Base-by-base conservation (phyloP, 768 basidiomycete genomes). In the Gloeopeniophorella convolvens region DNA sequence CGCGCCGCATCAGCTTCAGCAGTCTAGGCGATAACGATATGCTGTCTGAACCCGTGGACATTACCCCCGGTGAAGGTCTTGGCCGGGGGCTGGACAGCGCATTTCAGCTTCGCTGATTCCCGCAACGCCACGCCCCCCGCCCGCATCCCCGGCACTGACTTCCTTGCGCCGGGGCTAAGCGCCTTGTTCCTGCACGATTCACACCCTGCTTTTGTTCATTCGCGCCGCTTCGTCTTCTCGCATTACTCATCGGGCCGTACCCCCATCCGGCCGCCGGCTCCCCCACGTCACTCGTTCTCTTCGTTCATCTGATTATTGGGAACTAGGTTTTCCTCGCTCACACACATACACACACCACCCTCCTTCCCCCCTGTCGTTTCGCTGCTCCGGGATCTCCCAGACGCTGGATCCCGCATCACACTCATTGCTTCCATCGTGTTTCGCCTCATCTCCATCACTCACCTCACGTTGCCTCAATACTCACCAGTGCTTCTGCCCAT, bases 21-120 rank as follows among this genome's bases (percentile, higher is more conserved):
- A 55, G 42, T 36, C 35, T 35, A 13, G 57, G 42, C 16, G 44
- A 50, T 28, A 40, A 44, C 23, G 45, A 59, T 5, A 18, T 42
- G 26, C 35, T 45, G 45, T 55, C 2, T 50, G 52, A 57, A 12
- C 51, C 60, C 27, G 49, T 50, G 24, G 57, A 59, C 3, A 55
- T 55, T 36, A 54, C 57, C 53, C 37, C 64, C 59, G 50, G 61
- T 58, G 46, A 63, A 61, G 45, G 60, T 62, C 59, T 63, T 13
- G 68, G 68, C 27, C 52, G 64, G 37, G 68, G 69, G 48, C 64
- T 89, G 42, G 87, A 77, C 24, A 88, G 85, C 60, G 87, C 87
- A 23, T 86, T 90, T 63, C 81, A 84, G 57, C 66, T 85, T 65
- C 72, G 68, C 12, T 83, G 72, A 54, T 24, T 30, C 54, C 24